phyloP scores from a whole-genome alignment of 345 rosid genomes.

The Mercurialis annua region DNA sequence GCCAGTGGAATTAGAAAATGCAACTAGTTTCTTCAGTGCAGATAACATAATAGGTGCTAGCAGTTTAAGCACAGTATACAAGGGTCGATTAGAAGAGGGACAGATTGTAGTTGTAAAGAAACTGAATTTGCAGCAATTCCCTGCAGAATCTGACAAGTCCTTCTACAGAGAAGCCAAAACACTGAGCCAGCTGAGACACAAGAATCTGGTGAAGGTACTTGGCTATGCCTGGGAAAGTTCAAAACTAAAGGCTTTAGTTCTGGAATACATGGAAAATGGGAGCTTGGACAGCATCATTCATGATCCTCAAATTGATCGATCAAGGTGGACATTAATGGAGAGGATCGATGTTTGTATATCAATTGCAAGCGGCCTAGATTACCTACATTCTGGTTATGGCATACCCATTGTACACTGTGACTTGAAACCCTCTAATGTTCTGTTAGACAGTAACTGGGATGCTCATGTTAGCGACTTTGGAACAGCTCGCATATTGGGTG shows the following conservation, averaged over 20 bases:
- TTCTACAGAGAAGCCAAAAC: conserved; percentile 77
- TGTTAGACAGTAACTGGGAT: conserved; percentile 54
- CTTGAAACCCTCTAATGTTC: conserved; percentile 82
- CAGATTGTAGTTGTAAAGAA: conserved; percentile 66
- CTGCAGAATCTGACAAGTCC: conserved; percentile 61
- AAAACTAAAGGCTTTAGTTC: conserved; percentile 70
- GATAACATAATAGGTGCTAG: conserved; percentile 63
- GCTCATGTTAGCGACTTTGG: conserved; percentile 97
- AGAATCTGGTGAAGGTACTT: conserved; percentile 66
- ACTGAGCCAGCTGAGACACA: conserved; percentile 63
- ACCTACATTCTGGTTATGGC: conserved; percentile 71
- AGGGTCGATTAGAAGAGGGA: conserved; percentile 61
- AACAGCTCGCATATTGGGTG: conserved; percentile 72
- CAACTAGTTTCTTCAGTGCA: conserved; percentile 54
- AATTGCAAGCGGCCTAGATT: conserved; percentile 64
- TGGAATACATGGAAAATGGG: conserved; percentile 79
- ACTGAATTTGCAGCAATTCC: conserved; percentile 63
- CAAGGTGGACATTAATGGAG: conserved; percentile 41
- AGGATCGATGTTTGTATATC: conserved; percentile 54
- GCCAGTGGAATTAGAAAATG: conserved; percentile 46
- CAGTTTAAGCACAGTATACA: conserved; percentile 82
- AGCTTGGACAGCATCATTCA: conserved; percentile 64
- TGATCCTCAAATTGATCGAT: conserved; percentile 26
- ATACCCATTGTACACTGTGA: conserved; percentile 82
- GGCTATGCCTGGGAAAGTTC: conserved; percentile 89